Conservation (phyloP, 1,284 basidiomycete genomes). For the Filobasidium uniguttulatum region DNA sequence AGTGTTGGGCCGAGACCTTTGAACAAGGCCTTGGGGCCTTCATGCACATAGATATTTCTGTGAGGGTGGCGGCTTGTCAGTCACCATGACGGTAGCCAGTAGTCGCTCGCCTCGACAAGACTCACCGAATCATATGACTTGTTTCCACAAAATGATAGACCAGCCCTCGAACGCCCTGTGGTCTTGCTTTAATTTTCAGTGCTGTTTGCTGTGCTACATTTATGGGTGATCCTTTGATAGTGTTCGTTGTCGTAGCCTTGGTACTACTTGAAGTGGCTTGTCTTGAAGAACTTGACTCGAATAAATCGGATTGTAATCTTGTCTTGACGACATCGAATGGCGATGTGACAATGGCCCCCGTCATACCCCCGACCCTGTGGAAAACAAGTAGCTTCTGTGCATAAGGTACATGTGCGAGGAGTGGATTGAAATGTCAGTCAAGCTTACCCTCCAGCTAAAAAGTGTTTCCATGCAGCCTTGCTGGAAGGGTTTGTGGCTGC, state of each 20-base stretch:
- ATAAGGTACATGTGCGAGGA: slow-evolving; percentile 13
- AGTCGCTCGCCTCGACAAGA: not conserved
- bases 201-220: too few relatives aligned
- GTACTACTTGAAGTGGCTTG: slow-evolving; percentile 6
- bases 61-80: not conserved
- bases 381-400: not conserved
- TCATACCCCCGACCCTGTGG: slow-evolving; percentile 82
- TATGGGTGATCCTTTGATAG: too few relatives aligned
- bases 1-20: slow-evolving; percentile 89
- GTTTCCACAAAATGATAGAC: slow-evolving; percentile 94
- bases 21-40: slow-evolving; percentile 81
- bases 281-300: slow-evolving; percentile 32
- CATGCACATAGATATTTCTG: slow-evolving; percentile 78
- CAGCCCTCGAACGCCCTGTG: slow-evolving; percentile 43
- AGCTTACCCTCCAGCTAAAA: slow-evolving; percentile 71
- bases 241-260: slow-evolving; percentile 6
- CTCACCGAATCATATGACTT: slow-evolving; percentile 69
- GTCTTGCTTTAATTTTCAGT: slow-evolving; percentile 11
- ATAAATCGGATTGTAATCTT: slow-evolving; percentile 72
- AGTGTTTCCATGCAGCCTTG: slow-evolving; percentile 76
- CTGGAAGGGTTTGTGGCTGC: too few relatives aligned
- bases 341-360: slow-evolving; percentile 88
- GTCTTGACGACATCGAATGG: slow-evolving; percentile 94
- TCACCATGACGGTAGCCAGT: not conserved
- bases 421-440: slow-evolving; percentile 12